phyloP scores from a whole-genome alignment of 306 rosid species.

The Ochetophila trinervis region DNA sequence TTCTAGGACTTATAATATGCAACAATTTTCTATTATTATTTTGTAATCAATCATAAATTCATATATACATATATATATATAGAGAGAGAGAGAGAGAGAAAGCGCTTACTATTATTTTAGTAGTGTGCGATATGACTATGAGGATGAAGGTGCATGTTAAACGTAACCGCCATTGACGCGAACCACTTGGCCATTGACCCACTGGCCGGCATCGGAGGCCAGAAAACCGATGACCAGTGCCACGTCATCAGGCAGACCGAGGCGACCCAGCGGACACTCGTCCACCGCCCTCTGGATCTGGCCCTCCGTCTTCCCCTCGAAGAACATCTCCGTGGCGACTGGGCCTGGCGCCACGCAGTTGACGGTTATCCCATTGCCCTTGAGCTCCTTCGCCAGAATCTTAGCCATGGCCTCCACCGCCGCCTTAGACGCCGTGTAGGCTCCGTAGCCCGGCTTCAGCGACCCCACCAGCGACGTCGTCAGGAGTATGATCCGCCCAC shows the following conservation, averaged over 20 bases:
- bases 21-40: too few relatives aligned
- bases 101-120: too few relatives aligned
- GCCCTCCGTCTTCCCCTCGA: constrained; percentile 42
- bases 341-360: constrained; percentile 68
- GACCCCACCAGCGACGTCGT: constrained; percentile 41
- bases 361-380: constrained; percentile 45
- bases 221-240: constrained; percentile 46
- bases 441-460: constrained; percentile 24
- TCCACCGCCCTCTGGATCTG: constrained; percentile 13
- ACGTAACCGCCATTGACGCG: constrained; percentile 51
- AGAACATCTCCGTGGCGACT: constrained; percentile 41
- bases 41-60: too few relatives aligned
- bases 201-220: constrained; percentile 38
- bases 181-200: constrained; percentile 61
- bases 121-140: too few relatives aligned
- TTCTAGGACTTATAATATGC: too few relatives aligned
- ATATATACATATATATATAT: too few relatives aligned
- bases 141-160: too few relatives aligned
- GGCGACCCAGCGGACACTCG: constrained; percentile 30
- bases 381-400: constrained; percentile 56
- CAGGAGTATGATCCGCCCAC: constrained; percentile 45
- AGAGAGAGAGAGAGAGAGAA: too few relatives aligned
- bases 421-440: constrained; percentile 54
- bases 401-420: constrained; percentile 57
- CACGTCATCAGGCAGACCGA: constrained; percentile 44